Conservation (phyloP, 257 asterid genomes). For the Rhazya stricta region DNA sequence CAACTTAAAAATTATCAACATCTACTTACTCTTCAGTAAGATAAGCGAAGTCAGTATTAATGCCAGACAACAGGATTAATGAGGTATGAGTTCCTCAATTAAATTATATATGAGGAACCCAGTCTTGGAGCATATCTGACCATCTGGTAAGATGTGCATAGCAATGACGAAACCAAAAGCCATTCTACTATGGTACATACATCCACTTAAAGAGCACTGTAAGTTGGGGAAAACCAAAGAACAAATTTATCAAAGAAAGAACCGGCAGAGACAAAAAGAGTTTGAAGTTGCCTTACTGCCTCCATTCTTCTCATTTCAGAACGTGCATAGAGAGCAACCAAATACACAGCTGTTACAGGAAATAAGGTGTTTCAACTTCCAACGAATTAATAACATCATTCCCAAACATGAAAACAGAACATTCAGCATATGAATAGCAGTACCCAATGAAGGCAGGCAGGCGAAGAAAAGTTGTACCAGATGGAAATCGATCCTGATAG, state of each 20-base stretch:
- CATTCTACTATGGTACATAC: not conserved
- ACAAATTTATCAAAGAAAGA: not conserved
- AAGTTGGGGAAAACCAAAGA: not conserved
- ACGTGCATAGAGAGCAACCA: slow-evolving; percentile 95
- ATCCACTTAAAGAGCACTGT: not conserved
- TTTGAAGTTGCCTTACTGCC: slow-evolving; percentile 46
- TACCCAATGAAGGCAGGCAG: slow-evolving; percentile 96
- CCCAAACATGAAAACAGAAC: slow-evolving; percentile 13
- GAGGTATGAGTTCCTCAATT: not conserved
- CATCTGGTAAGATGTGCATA: not conserved
- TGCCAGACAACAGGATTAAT: not conserved
- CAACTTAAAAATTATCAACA: not conserved
- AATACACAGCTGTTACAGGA: slow-evolving; percentile 75
- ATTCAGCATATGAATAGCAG: slow-evolving; percentile 10
- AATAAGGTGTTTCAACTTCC: slow-evolving; percentile 10
- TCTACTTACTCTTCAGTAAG: not conserved
- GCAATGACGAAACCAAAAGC: not conserved
- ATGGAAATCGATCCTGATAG: slow-evolving; percentile 94
- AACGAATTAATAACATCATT: slow-evolving; percentile 1
- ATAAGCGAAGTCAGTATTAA: too few relatives aligned
- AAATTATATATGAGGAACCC: not conserved
- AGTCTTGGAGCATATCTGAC: not conserved
- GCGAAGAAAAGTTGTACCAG: slow-evolving; percentile 81
- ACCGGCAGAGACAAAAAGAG: not conserved
- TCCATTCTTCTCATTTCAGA: slow-evolving; percentile 93